Evolutionary conservation across 176 grass and related monocot genomes (phyloP).

Genomic region (Microstegium vimineum): DNA sequence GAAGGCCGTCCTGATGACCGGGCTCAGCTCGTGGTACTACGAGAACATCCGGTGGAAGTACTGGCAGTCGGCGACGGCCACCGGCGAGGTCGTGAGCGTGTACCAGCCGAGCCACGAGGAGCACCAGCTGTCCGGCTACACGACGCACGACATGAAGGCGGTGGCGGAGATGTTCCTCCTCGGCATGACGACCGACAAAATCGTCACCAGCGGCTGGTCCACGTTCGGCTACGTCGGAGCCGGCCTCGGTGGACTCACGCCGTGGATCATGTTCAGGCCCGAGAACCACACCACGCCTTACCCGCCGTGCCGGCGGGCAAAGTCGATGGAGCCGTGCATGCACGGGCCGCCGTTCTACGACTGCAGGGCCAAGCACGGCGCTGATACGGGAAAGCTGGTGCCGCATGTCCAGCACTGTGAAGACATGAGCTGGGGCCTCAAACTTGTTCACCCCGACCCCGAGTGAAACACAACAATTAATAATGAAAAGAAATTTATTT

Average conservation of each 20-base stretch:
- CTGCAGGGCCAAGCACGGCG: slow-evolving; percentile 14
- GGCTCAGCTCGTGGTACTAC: slow-evolving; percentile 45
- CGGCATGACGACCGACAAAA: slow-evolving; percentile 36
- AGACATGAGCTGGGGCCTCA: slow-evolving; percentile 45
- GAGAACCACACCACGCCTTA: slow-evolving; percentile 26
- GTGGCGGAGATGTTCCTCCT: slow-evolving; percentile 62
- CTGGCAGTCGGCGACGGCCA: slow-evolving; percentile 44
- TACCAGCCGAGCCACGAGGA: slow-evolving; percentile 75
- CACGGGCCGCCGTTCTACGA: slow-evolving; percentile 36
- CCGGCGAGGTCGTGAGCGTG: slow-evolving; percentile 49
- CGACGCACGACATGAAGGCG: slow-evolving; percentile 59
- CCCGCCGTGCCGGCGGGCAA: slow-evolving; percentile 27
- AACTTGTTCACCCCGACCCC: slow-evolving; percentile 49
- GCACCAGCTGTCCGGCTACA: slow-evolving; percentile 34
- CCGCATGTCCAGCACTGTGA: slow-evolving; percentile 45
- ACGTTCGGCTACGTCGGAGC: slow-evolving; percentile 48
- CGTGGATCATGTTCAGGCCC: slow-evolving; percentile 49
- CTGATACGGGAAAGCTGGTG: slow-evolving; percentile 32
- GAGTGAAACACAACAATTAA: neutral
- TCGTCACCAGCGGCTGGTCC: slow-evolving; percentile 53
- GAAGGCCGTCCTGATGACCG: slow-evolving; percentile 37
- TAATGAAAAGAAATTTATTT: neutral
- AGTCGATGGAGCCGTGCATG: slow-evolving; percentile 43
- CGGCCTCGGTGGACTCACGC: slow-evolving; percentile 45
- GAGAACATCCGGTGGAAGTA: slow-evolving; percentile 54